A percentile compares a stretch with the other conserved stretches of the same genome.
Conservation (phyloP, 805 yeast species). For the Yamadazyma sp. region DNA sequence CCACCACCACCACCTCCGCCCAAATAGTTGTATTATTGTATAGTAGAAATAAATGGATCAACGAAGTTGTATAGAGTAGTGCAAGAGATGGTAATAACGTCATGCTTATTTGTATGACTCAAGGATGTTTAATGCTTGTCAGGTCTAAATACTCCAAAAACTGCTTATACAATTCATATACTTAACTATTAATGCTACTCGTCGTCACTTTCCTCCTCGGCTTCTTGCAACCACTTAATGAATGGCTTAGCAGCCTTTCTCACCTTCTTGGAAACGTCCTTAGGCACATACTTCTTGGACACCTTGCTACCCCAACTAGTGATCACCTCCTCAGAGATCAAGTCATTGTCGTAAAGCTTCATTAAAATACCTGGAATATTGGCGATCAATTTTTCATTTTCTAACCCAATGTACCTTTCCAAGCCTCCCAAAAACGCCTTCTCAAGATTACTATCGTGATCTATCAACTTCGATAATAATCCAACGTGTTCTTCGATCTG, state of each 20-base stretch:
- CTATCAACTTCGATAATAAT: constrained; percentile 73
- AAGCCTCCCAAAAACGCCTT: constrained; percentile 92
- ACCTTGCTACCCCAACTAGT: constrained; percentile 86
- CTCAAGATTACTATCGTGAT: constrained; percentile 64
- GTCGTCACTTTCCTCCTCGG: constrained; percentile 77
- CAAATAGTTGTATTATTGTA: constrained; percentile 5
- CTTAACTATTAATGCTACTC: constrained; percentile 37
- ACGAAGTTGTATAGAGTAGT: too few species aligned
- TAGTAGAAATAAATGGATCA: constrained; percentile 4
- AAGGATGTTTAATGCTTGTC: too few species aligned
- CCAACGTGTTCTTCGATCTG: constrained; percentile 81
- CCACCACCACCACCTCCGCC: constrained; percentile 21
- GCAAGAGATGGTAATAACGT: too few species aligned
- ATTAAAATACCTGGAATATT: constrained; percentile 79
- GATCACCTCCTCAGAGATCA: constrained; percentile 80
- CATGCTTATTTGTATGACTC: too few species aligned
- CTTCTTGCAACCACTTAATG: constrained; percentile 90
- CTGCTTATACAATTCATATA: too few species aligned
- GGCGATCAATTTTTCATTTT: constrained; percentile 66
- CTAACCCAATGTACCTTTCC: constrained; percentile 87
- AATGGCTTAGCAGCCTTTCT: constrained; percentile 96
- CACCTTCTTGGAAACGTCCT: constrained; percentile 88
- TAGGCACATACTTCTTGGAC: constrained; percentile 90
- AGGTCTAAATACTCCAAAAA: constrained; percentile 3
- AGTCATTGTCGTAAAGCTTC: constrained; percentile 77